Evolutionary conservation across 495 filamentous ascomycete species (phyloP).

Genomic region (Thozetella sp.): DNA sequence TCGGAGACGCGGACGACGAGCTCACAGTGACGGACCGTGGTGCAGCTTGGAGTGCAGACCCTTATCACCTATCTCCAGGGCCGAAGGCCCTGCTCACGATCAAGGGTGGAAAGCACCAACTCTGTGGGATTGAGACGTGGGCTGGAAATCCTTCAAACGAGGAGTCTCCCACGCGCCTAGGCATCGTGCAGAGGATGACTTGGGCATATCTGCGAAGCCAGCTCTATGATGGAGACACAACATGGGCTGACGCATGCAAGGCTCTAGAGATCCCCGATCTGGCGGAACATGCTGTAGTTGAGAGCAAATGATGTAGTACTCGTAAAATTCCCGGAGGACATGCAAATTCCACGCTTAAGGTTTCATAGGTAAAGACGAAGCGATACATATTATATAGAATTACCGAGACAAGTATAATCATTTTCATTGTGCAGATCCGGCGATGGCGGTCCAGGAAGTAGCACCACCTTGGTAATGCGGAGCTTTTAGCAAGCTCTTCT

Average conservation of each 20-base stretch:
- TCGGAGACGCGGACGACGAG: conserved; percentile 34
- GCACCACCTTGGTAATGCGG: too few species aligned
- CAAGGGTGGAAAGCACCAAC: conserved; percentile 30
- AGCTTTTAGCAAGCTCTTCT: too few species aligned
- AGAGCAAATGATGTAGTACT: neutral
- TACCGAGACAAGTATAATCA: too few species aligned
- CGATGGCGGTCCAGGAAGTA: too few species aligned
- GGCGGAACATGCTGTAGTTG: neutral
- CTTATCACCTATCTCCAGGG: conserved; percentile 33
- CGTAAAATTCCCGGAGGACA: too few species aligned
- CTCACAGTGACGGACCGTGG: conserved; percentile 35
- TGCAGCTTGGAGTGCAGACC: conserved; percentile 39
- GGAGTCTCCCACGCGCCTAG: conserved; percentile 37
- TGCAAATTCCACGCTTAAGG: too few species aligned
- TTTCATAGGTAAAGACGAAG: too few species aligned
- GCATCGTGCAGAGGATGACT: conserved; percentile 36
- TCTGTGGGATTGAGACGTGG: conserved; percentile 43
- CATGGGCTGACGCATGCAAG: conserved; percentile 23
- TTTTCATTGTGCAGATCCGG: too few species aligned
- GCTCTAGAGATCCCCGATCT: neutral
- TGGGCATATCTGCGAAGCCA: conserved; percentile 40
- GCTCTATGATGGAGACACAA: conserved; percentile 32
- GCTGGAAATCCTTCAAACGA: conserved; percentile 37
- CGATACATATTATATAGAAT: too few species aligned
- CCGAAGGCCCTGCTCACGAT: conserved; percentile 36